phyloP scores from a whole-genome alignment of 2,329 filamentous ascomycete genomes.

The Aspergillus fumigatiaffinis region DNA sequence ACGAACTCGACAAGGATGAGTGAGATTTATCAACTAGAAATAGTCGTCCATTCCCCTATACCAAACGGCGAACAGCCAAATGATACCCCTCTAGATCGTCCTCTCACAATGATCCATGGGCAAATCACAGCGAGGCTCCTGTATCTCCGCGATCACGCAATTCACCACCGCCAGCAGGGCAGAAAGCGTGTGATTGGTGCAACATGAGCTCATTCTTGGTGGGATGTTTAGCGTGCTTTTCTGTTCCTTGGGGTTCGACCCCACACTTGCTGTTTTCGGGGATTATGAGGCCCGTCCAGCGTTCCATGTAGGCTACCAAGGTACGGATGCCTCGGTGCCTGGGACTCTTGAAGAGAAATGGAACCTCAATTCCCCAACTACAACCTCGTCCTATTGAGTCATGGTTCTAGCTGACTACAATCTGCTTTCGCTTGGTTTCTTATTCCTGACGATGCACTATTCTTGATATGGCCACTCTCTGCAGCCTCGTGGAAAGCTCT shows the following conservation, averaged over 20 bases:
- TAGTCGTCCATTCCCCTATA: background rate
- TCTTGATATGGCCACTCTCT: background rate
- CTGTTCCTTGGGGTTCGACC: background rate
- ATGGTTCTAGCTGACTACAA: background rate
- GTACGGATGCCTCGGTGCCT: background rate
- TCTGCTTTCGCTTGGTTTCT: background rate
- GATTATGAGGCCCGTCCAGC: background rate
- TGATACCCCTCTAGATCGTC: constrained; percentile 9
- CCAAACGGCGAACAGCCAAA: background rate
- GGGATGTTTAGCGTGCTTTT: constrained; percentile 23
- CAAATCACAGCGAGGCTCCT: constrained; percentile 14
- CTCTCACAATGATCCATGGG: constrained; percentile 11
- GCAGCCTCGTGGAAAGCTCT: background rate
- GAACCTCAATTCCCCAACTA: background rate
- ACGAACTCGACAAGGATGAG: constrained; percentile 4
- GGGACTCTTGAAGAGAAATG: background rate
- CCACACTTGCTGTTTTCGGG: background rate
- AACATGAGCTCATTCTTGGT: constrained; percentile 13
- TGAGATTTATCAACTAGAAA: background rate
- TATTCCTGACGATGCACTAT: background rate
- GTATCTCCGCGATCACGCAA: constrained; percentile 32
- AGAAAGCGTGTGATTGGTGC: constrained; percentile 27
- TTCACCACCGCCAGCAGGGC: constrained; percentile 27
- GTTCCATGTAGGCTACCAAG: background rate
- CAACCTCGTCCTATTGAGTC: no score